Base-by-base conservation (phyloP, 2,329 filamentous ascomycete species). In the Aspergillus sclerotialis region DNA sequence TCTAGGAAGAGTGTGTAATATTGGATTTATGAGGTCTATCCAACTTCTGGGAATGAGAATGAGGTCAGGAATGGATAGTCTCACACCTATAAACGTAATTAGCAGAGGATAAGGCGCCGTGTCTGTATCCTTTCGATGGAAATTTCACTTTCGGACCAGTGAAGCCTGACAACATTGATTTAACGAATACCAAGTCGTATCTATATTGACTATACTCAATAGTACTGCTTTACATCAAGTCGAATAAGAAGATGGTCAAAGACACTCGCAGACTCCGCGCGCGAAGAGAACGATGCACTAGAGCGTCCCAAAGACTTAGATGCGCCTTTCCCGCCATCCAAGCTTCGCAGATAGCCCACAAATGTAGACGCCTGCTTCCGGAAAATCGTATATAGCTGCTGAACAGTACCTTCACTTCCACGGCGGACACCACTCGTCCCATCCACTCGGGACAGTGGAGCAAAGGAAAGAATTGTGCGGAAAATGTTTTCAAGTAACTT, bases 401-500 rank as follows among this genome's bases (percentile, higher is more conserved):
- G 56, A 9, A 70, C 53, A n/a, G 61, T 53, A 9, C 55, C 59
- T 37, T 64, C 61, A 5, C 50, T 53, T 10, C 63, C 43, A 45
- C 64, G 44, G 28, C 64, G 60, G 9, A 65, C 43, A 11, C 59
- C 58, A 43, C 63, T 63, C n/a, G 64, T 48, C 2, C 57, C 58
- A 40, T 63, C 44, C 39, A 45, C 43, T 42, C 50, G 55, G 32
- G 52, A 60, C 23, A 61, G 40, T 28, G 58, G 53, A 35, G 80
- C 78, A 52, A 92, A 92, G 9, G 70, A 65, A 8, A 94, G 64
- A n/a, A 94, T 73, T 0, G 76, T 60, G 1, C 69, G 67, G 43
- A 93, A 90, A 2, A 90, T 83, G 12, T 84, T 81, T 40, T 93
- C 83, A 0, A 94, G 64, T 0, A 93, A 63, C 25, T 73, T 75